Percentiles rank a stretch among this genome's conserved stretches.
These are phyloP conservation scores for Penicillium verhagenii DNA, from an alignment of 495 filamentous ascomycete genomes.

Conservation along the genomic window DNA sequence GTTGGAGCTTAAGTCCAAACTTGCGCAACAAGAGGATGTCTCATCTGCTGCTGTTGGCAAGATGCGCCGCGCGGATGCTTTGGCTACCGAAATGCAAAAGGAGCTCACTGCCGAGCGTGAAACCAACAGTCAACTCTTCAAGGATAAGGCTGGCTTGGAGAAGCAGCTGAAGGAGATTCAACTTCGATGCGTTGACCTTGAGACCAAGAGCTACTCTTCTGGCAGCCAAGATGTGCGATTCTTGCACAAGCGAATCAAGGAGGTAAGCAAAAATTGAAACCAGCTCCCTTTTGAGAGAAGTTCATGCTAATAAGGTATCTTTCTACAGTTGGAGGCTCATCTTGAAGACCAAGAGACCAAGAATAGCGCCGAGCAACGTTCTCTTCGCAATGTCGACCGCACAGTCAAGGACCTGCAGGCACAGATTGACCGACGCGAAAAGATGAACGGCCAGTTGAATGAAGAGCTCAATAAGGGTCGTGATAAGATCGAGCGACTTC, in stretches of 20 bases:
- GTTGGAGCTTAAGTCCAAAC: constrained; percentile 81
- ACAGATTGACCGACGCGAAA: constrained; percentile 90
- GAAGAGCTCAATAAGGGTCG: constrained; percentile 81
- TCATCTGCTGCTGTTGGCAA: constrained; percentile 91
- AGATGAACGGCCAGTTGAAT: constrained; percentile 70
- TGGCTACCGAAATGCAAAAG: constrained; percentile 87
- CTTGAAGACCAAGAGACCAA: constrained; percentile 82
- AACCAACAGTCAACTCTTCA: constrained; percentile 76
- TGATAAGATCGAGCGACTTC: constrained; percentile 85
- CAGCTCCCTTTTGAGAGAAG: background rate
- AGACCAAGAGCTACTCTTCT: constrained; percentile 94
- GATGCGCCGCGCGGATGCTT: constrained; percentile 93
- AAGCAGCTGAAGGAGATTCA: constrained; percentile 91
- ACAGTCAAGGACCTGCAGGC: constrained; percentile 90
- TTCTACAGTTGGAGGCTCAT: constrained; percentile 76
- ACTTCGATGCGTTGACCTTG: constrained; percentile 83
- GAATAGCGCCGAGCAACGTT: constrained; percentile 75
- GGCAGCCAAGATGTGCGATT: constrained; percentile 95
- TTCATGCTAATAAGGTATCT: constrained; percentile 19
- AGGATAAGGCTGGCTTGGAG: constrained; percentile 87
- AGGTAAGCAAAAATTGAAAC: too few relatives aligned
- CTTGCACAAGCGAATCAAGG: constrained; percentile 90
- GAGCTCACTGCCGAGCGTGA: constrained; percentile 92
- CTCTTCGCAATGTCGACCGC: constrained; percentile 89
- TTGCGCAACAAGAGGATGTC: constrained; percentile 93